Base-by-base conservation (phyloP, 129 eudicot species). In the Arctium minus region DNA sequence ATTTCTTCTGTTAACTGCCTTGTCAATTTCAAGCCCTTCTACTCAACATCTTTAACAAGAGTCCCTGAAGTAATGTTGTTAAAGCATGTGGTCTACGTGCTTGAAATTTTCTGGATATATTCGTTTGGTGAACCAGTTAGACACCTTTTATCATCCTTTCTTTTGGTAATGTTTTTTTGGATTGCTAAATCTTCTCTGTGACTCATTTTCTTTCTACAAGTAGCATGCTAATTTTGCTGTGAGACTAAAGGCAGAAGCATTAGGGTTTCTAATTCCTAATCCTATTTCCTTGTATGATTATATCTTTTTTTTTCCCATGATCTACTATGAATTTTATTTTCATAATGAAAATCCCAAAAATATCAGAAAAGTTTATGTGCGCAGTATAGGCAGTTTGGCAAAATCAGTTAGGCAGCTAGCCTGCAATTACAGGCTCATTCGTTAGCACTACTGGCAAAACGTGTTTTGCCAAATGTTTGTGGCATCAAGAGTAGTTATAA, bases 1-100 rank as follows among this genome's bases (percentile, higher is more conserved):
- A 1, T 5, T 9, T 13, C 40, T 9, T 37, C 29, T 64, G 71
- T 76, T 76, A 44, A 72, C 36, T 74, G 8, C 67, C 15, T 15
- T 76, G 50, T 75, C 30, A 27, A 39, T 39, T 50, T 73, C 85
- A 60, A 60, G 69, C 74, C 74, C 67, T 39, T 76, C 62, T 50
- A 48, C 53, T 76, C n/a, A 15, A 44, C 80, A 53, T 37, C 62
- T 38, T 22, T 32, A 30, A 32, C 79, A 62, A 56, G 64, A 71
- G 72, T 81, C 27, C 5, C 29, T 29, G 15, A 53, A 10, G 70
- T 42, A 40, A 38, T 75, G 36, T 73, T 18, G 62, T 17, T 29
- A 67, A 68, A 75, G 81, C 70, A 7, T 82, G 75, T 42, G 48
- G 15, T 75, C 48, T 64, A 73, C 15, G 75, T 64, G 70, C 53